Percentiles rank a stretch among this genome's conserved stretches.
phyloP scores from a whole-genome alignment of 768 basidiomycete genomes.

The Chalciporus chontae region DNA sequence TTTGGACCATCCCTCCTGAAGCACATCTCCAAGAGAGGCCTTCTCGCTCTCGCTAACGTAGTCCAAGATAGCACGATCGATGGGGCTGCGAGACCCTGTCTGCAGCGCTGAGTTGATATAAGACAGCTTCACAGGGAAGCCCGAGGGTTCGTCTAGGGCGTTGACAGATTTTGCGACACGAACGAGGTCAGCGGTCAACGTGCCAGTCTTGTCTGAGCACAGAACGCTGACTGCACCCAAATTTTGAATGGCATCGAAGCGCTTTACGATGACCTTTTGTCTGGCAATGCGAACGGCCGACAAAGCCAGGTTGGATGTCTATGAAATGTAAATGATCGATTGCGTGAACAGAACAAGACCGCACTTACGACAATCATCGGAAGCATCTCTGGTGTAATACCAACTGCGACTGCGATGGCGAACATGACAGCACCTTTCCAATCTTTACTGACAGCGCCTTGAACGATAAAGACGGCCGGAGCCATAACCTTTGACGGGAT shows the following conservation, averaged over 20 bases:
- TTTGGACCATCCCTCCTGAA: constrained; percentile 26
- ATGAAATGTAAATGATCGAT: constrained; percentile 30
- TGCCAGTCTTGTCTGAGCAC: constrained; percentile 69
- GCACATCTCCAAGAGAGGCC: constrained; percentile 3
- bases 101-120: constrained; percentile 33
- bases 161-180: constrained; percentile 34
- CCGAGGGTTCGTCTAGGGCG: constrained; percentile 17
- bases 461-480: constrained; percentile 27
- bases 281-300: constrained; percentile 53
- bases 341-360: neutral
- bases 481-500: constrained; percentile 26
- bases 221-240: constrained; percentile 51
- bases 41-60: constrained; percentile 16
- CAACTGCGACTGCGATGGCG: constrained; percentile 29
- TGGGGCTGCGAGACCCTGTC: constrained; percentile 36
- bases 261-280: constrained; percentile 58
- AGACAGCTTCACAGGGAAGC: constrained; percentile 25
- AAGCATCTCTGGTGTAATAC: constrained; percentile 33
- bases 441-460: constrained; percentile 32
- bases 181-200: constrained; percentile 41
- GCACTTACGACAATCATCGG: constrained; percentile 31
- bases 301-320: constrained; percentile 58
- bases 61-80: constrained; percentile 34
- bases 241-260: constrained; percentile 62
- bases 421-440: constrained; percentile 32